These are phyloP conservation scores for Diaporthe helianthi DNA, from an alignment of 2,329 filamentous ascomycete genomes.

Conservation along the genomic window DNA sequence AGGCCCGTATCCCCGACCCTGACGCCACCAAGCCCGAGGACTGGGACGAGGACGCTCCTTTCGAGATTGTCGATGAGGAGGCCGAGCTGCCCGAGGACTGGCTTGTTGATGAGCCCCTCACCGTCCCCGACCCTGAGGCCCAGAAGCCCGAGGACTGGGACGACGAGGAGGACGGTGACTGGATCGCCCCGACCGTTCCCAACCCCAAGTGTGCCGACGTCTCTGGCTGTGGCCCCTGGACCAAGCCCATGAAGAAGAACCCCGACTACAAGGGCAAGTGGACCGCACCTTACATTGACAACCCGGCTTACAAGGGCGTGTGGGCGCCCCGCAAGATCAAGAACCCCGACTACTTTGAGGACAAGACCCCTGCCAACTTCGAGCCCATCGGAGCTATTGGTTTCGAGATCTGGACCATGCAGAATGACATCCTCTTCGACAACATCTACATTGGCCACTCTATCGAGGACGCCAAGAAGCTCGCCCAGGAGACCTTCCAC, in stretches of 20 bases:
- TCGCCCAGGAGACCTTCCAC: conserved; percentile 88
- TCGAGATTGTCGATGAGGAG: conserved; percentile 92
- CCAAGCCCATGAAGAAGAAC: conserved; percentile 91
- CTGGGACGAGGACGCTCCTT: conserved; percentile 98
- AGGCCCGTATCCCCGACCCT: conserved; percentile 88
- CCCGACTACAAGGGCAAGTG: conserved; percentile 99
- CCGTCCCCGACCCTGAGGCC: conserved; percentile 89
- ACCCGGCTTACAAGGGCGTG: conserved; percentile 95
- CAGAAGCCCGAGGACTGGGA: conserved; percentile 99
- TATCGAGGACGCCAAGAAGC: conserved; percentile 85
- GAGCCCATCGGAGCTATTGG: conserved; percentile 98
- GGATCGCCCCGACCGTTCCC: conserved; percentile 85
- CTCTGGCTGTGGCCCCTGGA: conserved; percentile 94
- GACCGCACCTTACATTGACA: conserved; percentile 90
- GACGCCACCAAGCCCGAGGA: conserved; percentile 96
- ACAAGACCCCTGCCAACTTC: conserved; percentile 95
- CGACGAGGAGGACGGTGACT: conserved; percentile 99
- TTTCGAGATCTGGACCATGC: conserved; percentile 99
- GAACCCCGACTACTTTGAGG: conserved; percentile 96
- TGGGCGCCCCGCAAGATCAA: conserved; percentile 96
- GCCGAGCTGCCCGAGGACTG: conserved; percentile 93
- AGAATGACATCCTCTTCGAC: conserved; percentile 97
- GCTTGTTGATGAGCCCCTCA: conserved; percentile 87
- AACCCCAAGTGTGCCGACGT: conserved; percentile 96
- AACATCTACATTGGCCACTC: conserved; percentile 99